These are phyloP conservation scores for Pseudonitzschia delicatissima DNA, from an alignment of 108 stramenopile genomes.

Conservation along the genomic window DNA sequence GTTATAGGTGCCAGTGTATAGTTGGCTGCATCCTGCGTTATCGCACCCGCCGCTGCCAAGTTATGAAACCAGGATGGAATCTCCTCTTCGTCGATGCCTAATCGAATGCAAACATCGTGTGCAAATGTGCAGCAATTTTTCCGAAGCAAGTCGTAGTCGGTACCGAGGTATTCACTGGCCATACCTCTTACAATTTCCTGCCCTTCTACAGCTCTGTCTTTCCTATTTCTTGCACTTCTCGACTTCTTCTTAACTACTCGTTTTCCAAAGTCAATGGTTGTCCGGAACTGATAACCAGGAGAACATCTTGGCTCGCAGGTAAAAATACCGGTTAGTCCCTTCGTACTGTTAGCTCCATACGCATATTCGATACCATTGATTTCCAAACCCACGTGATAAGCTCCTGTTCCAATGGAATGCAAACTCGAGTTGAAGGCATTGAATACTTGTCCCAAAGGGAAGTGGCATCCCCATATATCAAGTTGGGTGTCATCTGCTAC, in stretches of 20 bases:
- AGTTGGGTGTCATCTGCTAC: slow-evolving; percentile 56
- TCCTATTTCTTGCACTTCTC: not conserved
- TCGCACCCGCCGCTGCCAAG: slow-evolving; percentile 59
- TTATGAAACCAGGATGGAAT: slow-evolving; percentile 84
- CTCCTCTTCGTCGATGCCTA: slow-evolving; percentile 72
- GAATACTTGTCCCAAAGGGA: slow-evolving; percentile 73
- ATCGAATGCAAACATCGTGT: slow-evolving; percentile 64
- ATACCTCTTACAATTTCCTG: slow-evolving; percentile 57
- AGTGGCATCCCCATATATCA: slow-evolving; percentile 64
- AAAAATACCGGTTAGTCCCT: slow-evolving; percentile 74
- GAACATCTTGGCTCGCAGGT: slow-evolving; percentile 69
- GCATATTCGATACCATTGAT: slow-evolving; percentile 76
- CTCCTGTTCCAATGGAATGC: slow-evolving; percentile 76
- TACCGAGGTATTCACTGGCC: slow-evolving; percentile 71
- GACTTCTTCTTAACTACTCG: slow-evolving; percentile 25
- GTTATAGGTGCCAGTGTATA: slow-evolving; percentile 8
- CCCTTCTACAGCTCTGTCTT: slow-evolving; percentile 39
- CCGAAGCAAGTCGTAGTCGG: slow-evolving; percentile 72
- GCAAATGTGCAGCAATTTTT: slow-evolving; percentile 88
- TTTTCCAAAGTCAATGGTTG: slow-evolving; percentile 70
- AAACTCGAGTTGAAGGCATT: slow-evolving; percentile 59
- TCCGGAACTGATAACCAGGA: slow-evolving; percentile 74
- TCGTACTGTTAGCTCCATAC: slow-evolving; percentile 63
- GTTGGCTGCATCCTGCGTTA: slow-evolving; percentile 55
- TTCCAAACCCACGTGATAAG: slow-evolving; percentile 82